These are phyloP conservation scores for Amoeboaphelidium occidentale DNA, from an alignment of 371 early-diverging fungal genomes.

Conservation along the genomic window DNA sequence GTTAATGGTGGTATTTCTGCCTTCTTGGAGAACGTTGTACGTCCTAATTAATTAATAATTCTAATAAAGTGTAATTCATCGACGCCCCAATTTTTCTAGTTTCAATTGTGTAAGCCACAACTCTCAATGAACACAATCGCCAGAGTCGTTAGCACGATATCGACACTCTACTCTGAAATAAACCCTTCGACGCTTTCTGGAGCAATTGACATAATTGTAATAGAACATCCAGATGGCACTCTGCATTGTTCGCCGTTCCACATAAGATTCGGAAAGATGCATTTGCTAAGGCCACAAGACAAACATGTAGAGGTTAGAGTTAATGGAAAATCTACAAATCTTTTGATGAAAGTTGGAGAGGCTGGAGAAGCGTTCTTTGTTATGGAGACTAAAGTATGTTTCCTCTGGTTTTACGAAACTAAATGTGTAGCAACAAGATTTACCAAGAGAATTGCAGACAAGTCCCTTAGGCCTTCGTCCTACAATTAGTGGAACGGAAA, in stretches of 20 bases:
- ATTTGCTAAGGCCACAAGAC: constrained; percentile 63
- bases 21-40: too few relatives aligned
- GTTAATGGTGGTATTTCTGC: too few relatives aligned
- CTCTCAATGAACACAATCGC: background rate
- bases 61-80: too few relatives aligned
- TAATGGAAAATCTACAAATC: constrained; percentile 50
- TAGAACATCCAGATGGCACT: constrained; percentile 49
- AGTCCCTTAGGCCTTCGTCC: too few relatives aligned
- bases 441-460: too few relatives aligned
- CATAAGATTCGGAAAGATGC: constrained; percentile 93
- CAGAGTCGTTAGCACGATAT: background rate
- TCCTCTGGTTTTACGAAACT: background rate
- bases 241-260: constrained; percentile 88
- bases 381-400: constrained; percentile 40
- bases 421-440: too few relatives aligned
- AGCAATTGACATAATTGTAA: constrained; percentile 93
- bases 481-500: too few relatives aligned
- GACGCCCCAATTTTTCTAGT: too few relatives aligned
- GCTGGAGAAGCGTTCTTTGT: constrained; percentile 97
- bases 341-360: constrained; percentile 91
- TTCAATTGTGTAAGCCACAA: too few relatives aligned
- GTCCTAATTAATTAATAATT: too few relatives aligned
- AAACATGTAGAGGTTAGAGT: constrained; percentile 71
- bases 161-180: constrained; percentile 66
- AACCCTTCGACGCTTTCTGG: constrained; percentile 96